Evolutionary conservation across 179 eudicot species (phyloP).

Genomic region (Amaranthus tricolor): DNA sequence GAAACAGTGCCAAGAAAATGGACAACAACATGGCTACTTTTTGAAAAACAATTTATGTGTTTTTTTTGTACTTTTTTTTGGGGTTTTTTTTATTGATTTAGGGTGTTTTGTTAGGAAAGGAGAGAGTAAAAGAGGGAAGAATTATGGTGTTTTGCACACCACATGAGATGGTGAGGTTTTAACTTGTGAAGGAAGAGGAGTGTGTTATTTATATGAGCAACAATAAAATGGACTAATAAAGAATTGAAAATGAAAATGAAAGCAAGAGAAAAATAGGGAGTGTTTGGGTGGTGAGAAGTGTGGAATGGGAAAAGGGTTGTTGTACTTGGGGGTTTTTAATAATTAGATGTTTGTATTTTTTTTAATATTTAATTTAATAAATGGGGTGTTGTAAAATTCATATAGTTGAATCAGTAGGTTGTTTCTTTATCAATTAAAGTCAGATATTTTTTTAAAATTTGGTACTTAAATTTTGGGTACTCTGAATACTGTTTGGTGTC

Average conservation of each 20-base stretch:
- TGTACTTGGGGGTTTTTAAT: not conserved
- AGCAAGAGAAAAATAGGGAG: constrained; percentile 15
- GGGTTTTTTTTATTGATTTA: not conserved
- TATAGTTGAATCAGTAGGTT: no score
- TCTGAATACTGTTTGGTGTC: no score
- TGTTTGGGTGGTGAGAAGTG: constrained; percentile 28
- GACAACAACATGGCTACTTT: constrained; percentile 45
- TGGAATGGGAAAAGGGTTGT: constrained; percentile 15
- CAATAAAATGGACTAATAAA: no score
- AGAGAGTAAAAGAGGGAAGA: not conserved
- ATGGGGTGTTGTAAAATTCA: no score
- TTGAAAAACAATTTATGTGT: constrained; percentile 15
- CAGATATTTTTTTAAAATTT: no score
- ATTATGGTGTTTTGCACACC: not conserved
- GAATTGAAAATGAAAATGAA: no score
- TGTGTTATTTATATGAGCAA: constrained; percentile 9
- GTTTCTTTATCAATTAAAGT: no score
- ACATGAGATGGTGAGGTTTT: constrained; percentile 1
- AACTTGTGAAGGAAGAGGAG: not conserved
- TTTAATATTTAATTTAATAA: no score
- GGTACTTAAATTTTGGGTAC: no score
- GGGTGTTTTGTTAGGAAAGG: not conserved
- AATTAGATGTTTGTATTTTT: not conserved
- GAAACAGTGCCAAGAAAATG: constrained; percentile 65
- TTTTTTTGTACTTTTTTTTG: no score